Conservation (phyloP, 78 protist genomes). For the Dictyostelium capitatum region DNA sequence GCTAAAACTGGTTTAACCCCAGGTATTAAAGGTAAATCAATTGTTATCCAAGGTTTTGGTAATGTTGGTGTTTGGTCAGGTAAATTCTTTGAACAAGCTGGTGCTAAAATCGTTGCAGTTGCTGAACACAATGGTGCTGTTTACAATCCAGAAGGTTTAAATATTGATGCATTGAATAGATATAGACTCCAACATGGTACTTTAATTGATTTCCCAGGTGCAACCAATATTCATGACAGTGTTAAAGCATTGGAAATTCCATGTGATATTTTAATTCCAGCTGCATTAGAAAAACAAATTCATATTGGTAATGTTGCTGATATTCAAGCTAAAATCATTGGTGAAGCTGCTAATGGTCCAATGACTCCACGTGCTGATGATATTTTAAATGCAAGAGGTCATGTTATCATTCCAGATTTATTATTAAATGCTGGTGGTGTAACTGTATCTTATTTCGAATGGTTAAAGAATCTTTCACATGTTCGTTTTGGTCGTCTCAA, state of each 20-base stretch:
- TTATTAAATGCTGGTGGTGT: constrained; percentile 95
- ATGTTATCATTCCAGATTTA: constrained; percentile 92
- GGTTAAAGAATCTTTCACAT: constrained; percentile 94
- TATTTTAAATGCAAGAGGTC: constrained; percentile 72
- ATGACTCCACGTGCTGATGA: constrained; percentile 90
- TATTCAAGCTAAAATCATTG: constrained; percentile 87
- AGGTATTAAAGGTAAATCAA: constrained; percentile 82
- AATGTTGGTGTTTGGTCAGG: constrained; percentile 94
- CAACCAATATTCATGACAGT: constrained; percentile 49
- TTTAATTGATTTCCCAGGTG: constrained; percentile 83
- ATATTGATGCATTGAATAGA: constrained; percentile 77
- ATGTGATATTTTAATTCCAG: constrained; percentile 94
- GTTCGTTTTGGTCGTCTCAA: constrained; percentile 85
- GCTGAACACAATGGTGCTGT: constrained; percentile 91
- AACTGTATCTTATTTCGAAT: constrained; percentile 94
- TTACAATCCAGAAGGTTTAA: constrained; percentile 86
- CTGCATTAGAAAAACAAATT: constrained; percentile 91
- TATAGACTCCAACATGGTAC: constrained; percentile 74
- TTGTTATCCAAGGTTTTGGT: constrained; percentile 95
- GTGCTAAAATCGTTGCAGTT: constrained; percentile 90
- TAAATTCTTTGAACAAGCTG: constrained; percentile 84
- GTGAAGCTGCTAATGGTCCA: constrained; percentile 95
- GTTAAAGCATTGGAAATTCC: constrained; percentile 84
- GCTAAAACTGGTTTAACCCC: constrained; percentile 85
- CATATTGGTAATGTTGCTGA: constrained; percentile 80